These are phyloP conservation scores for Coccomyxa sp. DNA, from an alignment of 139 green algal genomes.

Conservation along the genomic window DNA sequence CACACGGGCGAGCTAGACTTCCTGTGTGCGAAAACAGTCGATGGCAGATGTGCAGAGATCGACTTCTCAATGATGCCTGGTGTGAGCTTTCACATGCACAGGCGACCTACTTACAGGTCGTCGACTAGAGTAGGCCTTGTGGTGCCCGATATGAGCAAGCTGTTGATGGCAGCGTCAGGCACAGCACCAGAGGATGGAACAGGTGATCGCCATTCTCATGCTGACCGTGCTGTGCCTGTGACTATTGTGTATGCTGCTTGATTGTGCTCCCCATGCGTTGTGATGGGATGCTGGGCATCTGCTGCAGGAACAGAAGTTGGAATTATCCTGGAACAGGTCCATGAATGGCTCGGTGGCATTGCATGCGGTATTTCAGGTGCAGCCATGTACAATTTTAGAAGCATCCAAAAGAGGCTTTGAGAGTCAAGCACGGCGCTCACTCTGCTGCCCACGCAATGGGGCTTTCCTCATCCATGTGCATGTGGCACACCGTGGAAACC, in stretches of 20 bases:
- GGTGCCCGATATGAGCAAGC: neutral
- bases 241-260: neutral
- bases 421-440: neutral
- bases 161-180: too few relatives aligned
- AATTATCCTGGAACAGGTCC: neutral
- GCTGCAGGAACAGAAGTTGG: neutral
- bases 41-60: neutral
- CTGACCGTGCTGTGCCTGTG: neutral
- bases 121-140: neutral
- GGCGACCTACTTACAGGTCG: neutral
- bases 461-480: neutral
- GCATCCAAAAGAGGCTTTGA: neutral
- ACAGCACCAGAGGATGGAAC: neutral
- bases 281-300: neutral
- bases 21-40: neutral
- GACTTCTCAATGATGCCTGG: neutral
- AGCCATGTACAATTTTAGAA: neutral
- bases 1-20: neutral
- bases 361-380: conserved; percentile 10
- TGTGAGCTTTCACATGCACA: neutral
- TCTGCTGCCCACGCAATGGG: neutral
- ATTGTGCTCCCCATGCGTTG: neutral
- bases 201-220: neutral
- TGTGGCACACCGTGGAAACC: neutral
- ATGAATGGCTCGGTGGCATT: conserved; percentile 13